Conservation (phyloP, 352 stramenopile species). For the Phytopythium delawarense region DNA sequence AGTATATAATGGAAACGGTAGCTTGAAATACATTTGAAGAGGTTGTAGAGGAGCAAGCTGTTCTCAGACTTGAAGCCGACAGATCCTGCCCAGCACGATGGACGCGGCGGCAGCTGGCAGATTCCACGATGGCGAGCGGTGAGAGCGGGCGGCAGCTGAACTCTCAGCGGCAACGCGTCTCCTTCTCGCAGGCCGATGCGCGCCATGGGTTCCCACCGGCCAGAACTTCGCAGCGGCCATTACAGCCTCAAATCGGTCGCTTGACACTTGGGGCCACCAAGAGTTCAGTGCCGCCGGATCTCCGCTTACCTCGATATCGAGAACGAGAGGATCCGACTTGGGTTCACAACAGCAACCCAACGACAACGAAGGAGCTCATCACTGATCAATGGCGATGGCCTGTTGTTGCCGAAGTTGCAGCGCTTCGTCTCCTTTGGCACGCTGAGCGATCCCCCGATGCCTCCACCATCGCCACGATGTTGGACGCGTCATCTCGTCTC, state of each 20-base stretch:
- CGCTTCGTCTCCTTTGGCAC: background rate
- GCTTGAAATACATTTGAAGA: background rate
- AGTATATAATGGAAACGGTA: background rate
- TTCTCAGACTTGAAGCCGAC: background rate
- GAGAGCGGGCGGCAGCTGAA: no score
- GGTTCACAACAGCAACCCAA: conserved; percentile 1
- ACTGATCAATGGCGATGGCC: no score
- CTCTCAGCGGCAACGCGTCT: background rate
- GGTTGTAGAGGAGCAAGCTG: background rate
- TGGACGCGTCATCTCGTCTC: no score
- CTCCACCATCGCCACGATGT: background rate
- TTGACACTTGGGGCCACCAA: background rate
- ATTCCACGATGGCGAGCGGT: no score
- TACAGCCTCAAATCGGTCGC: background rate
- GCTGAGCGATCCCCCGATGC: background rate
- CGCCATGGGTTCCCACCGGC: background rate
- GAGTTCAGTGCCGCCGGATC: background rate
- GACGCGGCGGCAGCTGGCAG: no score
- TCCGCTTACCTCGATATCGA: background rate
- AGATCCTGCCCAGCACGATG: background rate
- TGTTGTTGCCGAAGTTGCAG: background rate
- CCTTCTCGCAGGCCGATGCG: background rate
- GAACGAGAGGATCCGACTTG: background rate
- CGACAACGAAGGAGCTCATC: background rate
- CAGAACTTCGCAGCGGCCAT: background rate